A percentile compares a stretch with the other conserved stretches of the same genome.
These are phyloP conservation scores for Russula sp. DNA, from an alignment of 768 basidiomycete genomes.

Conservation along the genomic window DNA sequence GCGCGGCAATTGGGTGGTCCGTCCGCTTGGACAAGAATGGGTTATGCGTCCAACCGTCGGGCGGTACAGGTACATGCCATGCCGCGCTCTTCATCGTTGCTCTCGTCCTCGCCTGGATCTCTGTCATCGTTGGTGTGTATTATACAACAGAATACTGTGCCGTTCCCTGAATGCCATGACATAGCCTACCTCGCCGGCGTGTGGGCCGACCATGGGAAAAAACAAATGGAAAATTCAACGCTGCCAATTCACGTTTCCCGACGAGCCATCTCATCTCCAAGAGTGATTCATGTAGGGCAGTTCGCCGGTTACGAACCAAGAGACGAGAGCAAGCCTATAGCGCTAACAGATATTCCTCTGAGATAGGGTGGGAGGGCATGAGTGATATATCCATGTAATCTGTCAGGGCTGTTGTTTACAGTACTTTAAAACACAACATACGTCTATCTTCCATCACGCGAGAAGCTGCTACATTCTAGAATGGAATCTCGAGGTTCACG, in stretches of 20 bases:
- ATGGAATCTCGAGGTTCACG: neutral
- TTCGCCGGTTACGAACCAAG: neutral
- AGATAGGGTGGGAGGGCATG: neutral
- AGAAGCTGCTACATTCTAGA: neutral
- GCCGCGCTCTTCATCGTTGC: neutral
- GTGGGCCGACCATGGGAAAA: neutral
- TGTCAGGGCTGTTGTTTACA: neutral
- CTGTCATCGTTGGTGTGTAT: slow-evolving; percentile 2
- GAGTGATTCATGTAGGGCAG: slow-evolving; percentile 3
- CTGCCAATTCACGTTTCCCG: slow-evolving; percentile 1
- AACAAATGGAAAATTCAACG: neutral
- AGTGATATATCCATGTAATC: neutral
- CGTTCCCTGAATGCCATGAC: neutral
- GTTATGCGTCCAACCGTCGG: neutral
- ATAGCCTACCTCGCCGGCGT: slow-evolving; percentile 2
- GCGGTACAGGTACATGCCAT: neutral
- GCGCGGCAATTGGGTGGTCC: slow-evolving; percentile 11
- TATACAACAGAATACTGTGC: neutral
- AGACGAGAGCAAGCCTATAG: neutral
- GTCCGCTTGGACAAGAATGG: slow-evolving; percentile 1
- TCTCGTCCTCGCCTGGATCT: slow-evolving; percentile 8
- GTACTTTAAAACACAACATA: neutral
- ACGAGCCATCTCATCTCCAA: slow-evolving; percentile 4
- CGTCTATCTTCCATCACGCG: neutral
- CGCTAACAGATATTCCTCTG: neutral